Evolutionary conservation across 1,284 basidiomycete species (phyloP), one percentile per base, ranked within the genome.

Genomic region (Malassezia pachydermatis): DNA sequence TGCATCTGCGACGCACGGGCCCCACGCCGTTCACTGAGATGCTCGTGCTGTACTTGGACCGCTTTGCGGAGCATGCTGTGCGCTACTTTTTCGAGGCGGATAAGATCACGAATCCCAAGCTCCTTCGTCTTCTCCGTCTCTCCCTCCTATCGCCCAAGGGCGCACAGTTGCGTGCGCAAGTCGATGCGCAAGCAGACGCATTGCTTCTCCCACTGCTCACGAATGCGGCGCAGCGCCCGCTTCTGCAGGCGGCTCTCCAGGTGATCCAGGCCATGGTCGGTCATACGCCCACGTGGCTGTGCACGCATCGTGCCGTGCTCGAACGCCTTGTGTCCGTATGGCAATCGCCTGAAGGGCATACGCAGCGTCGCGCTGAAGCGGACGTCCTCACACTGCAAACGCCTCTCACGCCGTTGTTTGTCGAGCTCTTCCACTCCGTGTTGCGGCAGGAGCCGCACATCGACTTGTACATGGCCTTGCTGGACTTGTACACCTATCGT

Each of bases 1-100:
- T 83, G 1, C 80, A 84, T 59, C 81, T 99, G 74, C 84, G 88
- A 59, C 92, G 92, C 65, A 87, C 86, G 0, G 82, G 83, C 4
- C 79, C 79, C 40, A 95, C 85, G 59, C 89, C 90, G 0, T 96
- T 99, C 75, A 95, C 92, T 0, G 84, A 88, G 58, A 90, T 90
- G 17, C 76, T 98, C 35, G 88, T 85, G 14, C 83, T 84, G 70
- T 98, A 88, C 73, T 78, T 98, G 22, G 82, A 96, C 73, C 81
- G 87, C 20, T 98, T 95, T 73, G 84, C 88, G 2, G 76, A 75
- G 2, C 87, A 95, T 63, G 84, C 88, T 3, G 78, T 86, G 19
- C 81, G 84, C 48, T 86, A 87, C 72, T 85, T 98, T 72, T 78
- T 94, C 61, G 41, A 43, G 41, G 48, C 52, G 16, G 79, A 80